These are phyloP conservation scores for Linaria vulgaris DNA, from an alignment of 257 asterid species.

Conservation along the genomic window DNA sequence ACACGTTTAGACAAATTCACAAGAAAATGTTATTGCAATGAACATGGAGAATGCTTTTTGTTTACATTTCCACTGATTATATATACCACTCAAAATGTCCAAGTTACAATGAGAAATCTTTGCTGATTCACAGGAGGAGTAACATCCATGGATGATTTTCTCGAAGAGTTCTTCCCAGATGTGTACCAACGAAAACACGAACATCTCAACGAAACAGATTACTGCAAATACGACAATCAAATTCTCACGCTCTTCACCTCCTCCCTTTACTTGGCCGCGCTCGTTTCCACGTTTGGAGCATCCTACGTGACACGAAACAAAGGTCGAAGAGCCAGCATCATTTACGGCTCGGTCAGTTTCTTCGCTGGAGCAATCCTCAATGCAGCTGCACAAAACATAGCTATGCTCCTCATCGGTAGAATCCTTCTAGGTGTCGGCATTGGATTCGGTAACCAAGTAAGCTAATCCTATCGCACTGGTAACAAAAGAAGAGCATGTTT, in stretches of 20 bases:
- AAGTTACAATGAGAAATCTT: neutral
- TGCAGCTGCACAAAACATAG: conserved; percentile 55
- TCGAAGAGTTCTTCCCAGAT: conserved; percentile 60
- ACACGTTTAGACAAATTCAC: too few species aligned
- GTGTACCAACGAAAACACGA: conserved; percentile 55
- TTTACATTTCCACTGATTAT: neutral
- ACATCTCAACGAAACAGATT: conserved; percentile 60
- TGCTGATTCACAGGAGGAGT: conserved; percentile 57
- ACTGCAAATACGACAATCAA: conserved; percentile 77
- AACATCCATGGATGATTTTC: conserved; percentile 82
- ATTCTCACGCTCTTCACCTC: conserved; percentile 79
- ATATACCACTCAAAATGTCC: neutral
- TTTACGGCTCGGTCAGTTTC: conserved; percentile 66
- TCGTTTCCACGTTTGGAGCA: conserved; percentile 60
- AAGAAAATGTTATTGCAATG: too few species aligned
- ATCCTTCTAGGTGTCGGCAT: conserved; percentile 71
- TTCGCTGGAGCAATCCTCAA: conserved; percentile 62
- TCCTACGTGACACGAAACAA: conserved; percentile 53
- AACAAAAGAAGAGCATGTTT: too few species aligned
- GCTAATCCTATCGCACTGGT: conserved; percentile 5
- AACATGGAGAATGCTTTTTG: too few species aligned
- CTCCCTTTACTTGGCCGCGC: conserved; percentile 72
- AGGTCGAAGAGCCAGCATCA: conserved; percentile 66
- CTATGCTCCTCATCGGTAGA: conserved; percentile 75
- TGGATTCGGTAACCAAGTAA: conserved; percentile 84